Evolutionary conservation across 148 eudicot genomes (phyloP).

Genomic region (Suaeda aralocaspica): DNA sequence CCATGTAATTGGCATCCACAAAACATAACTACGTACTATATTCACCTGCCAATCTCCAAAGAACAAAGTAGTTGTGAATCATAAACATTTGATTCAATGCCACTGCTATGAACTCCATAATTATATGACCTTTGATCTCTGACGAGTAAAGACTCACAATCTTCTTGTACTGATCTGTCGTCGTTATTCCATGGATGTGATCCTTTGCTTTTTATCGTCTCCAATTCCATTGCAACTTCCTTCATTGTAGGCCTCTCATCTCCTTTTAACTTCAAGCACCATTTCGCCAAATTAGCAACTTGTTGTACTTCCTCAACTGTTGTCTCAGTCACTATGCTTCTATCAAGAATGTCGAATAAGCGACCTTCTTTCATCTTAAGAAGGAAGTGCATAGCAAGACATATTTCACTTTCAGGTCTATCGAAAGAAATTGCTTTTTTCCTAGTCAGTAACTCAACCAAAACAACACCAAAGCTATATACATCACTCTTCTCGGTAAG

Average conservation of each 20-base stretch:
- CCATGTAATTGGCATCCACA: too few species aligned
- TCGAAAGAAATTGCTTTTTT: too few species aligned
- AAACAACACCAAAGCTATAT: too few species aligned
- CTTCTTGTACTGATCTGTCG: neutral
- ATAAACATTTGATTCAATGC: constrained; percentile 2
- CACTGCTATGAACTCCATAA: neutral
- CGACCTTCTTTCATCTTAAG: too few species aligned
- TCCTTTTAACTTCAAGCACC: constrained; percentile 18
- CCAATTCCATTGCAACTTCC: constrained; percentile 19
- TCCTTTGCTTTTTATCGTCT: neutral
- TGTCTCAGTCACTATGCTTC: too few species aligned
- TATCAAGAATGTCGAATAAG: too few species aligned
- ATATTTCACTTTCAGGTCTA: too few species aligned
- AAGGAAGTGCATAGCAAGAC: too few species aligned
- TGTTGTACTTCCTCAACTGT: too few species aligned
- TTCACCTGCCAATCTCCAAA: neutral
- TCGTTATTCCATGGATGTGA: neutral
- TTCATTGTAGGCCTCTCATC: constrained; percentile 23
- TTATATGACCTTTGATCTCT: neutral
- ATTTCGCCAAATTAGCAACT: constrained; percentile 9
- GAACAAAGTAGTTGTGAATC: neutral
- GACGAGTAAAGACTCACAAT: neutral
- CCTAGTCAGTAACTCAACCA: too few species aligned
- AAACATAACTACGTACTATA: too few species aligned
- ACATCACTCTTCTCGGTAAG: too few species aligned